These are phyloP conservation scores for Penicillium sclerotigenum DNA, from an alignment of 2,329 filamentous ascomycete species.

Conservation along the genomic window DNA sequence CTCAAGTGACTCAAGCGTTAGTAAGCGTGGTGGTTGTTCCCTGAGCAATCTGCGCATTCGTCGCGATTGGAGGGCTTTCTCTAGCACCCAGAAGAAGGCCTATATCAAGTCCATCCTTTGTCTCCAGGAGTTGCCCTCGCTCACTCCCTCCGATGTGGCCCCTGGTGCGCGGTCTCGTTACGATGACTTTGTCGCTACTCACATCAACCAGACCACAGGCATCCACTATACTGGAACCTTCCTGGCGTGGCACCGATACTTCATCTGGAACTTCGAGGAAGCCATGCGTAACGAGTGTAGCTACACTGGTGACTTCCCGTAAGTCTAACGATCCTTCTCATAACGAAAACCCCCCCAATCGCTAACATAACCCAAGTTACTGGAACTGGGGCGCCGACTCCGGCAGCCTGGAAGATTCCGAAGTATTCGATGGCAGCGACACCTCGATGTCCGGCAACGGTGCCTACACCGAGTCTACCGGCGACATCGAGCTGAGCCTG, in stretches of 20 bases:
- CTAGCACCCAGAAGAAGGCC: conserved; percentile 32
- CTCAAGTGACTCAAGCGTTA: neutral
- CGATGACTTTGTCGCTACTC: conserved; percentile 52
- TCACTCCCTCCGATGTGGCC: conserved; percentile 33
- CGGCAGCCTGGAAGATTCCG: conserved; percentile 38
- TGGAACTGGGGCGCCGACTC: conserved; percentile 48
- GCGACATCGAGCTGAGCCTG: conserved; percentile 18
- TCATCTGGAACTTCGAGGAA: conserved; percentile 32
- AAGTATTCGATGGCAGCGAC: conserved; percentile 51
- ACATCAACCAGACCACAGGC: conserved; percentile 47
- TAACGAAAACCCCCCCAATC: neutral
- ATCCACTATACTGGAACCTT: conserved; percentile 43
- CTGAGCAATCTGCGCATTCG: conserved; percentile 20
- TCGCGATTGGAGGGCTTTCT: conserved; percentile 34
- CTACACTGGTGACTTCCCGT: conserved; percentile 37
- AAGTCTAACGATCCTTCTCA: neutral
- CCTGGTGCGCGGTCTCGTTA: conserved; percentile 48
- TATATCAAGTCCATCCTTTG: conserved; percentile 50
- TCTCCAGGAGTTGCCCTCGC: conserved; percentile 40
- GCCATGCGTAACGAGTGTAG: conserved; percentile 37
- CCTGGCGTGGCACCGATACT: conserved; percentile 38
- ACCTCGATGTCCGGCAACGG: conserved; percentile 49
- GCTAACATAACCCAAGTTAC: conserved; percentile 29
- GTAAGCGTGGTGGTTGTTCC: conserved; percentile 13
- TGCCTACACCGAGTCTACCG: conserved; percentile 27